A percentile compares a stretch with the other conserved stretches of the same genome.
Conservation (phyloP, 768 basidiomycete species). For the Leccinum fibrillosum region DNA sequence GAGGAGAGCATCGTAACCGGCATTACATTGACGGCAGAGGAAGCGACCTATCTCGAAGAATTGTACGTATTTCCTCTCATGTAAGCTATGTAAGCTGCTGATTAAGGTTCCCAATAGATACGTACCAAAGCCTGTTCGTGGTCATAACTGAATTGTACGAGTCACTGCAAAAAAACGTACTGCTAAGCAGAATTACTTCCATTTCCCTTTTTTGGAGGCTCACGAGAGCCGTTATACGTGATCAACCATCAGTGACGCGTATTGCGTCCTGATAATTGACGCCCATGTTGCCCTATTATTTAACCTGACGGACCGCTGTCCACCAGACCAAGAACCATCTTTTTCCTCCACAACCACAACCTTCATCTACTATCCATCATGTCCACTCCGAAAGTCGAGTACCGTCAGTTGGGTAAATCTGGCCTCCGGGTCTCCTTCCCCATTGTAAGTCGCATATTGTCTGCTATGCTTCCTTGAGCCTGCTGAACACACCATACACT, state of each 20-base stretch:
- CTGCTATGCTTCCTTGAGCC: not conserved
- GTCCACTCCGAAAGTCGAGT: conserved; percentile 24
- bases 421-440: conserved; percentile 33
- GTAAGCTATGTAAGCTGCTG: too few species aligned
- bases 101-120: conserved; percentile 10
- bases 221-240: too few species aligned
- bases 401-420: conserved; percentile 30
- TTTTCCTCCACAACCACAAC: not conserved
- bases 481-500: not conserved
- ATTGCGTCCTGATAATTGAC: too few species aligned
- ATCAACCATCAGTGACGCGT: too few species aligned
- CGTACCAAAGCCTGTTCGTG: conserved; percentile 16
- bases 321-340: too few species aligned
- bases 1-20: conserved; percentile 27
- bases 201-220: too few species aligned
- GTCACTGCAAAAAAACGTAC: too few species aligned
- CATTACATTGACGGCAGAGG: conserved; percentile 27
- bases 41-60: conserved; percentile 26
- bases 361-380: conserved; percentile 22
- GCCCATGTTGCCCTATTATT: conserved; percentile 10
- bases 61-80: conserved; percentile 15
- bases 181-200: too few species aligned
- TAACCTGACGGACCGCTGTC: too few species aligned
- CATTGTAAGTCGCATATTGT: conserved; percentile 9
- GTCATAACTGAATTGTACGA: conserved; percentile 7